Percentiles rank a stretch among this genome's conserved stretches.
Evolutionary conservation across 177 flowering plant genomes (phyloP).

Genomic region (Vitis hybrid): DNA sequence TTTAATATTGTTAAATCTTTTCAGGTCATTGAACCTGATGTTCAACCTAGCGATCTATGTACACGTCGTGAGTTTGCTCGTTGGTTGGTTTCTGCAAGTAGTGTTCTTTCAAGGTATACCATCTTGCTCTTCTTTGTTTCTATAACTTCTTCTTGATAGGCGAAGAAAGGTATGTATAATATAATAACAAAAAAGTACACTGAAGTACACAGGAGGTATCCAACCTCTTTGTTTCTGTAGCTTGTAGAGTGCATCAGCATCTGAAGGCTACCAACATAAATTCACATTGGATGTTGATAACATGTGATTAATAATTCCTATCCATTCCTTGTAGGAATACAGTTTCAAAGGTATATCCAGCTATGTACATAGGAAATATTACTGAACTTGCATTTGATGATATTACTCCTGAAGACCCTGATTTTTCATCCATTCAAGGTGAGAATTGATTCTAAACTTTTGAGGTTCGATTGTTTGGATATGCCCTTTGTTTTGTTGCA

Average conservation of each 20-base stretch:
- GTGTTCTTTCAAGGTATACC: conserved; percentile 76
- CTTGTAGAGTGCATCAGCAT: too few relatives aligned
- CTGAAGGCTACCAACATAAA: too few relatives aligned
- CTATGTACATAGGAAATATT: conserved; percentile 93
- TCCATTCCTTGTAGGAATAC: conserved; percentile 49
- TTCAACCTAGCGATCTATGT: conserved; percentile 74
- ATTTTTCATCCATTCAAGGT: conserved; percentile 96
- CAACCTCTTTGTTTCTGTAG: too few relatives aligned
- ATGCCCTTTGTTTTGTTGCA: not conserved
- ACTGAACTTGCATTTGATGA: conserved; percentile 99
- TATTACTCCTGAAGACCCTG: conserved; percentile 90
- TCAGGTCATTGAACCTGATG: conserved; percentile 91
- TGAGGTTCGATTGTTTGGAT: not conserved
- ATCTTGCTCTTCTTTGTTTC: conserved; percentile 5
- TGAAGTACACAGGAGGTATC: too few relatives aligned
- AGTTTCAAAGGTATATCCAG: conserved; percentile 93
- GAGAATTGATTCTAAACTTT: conserved; percentile 8
- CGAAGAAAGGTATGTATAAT: too few relatives aligned
- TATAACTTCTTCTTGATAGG: not conserved
- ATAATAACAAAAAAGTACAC: too few relatives aligned
- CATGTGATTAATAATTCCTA: not conserved
- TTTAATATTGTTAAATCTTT: not conserved
- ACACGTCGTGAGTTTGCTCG: conserved; percentile 98
- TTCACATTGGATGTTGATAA: too few relatives aligned
- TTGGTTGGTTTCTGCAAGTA: conserved; percentile 92